Base-by-base conservation (phyloP, 2,329 filamentous ascomycete genomes). In the Exophiala dermatitidis region DNA sequence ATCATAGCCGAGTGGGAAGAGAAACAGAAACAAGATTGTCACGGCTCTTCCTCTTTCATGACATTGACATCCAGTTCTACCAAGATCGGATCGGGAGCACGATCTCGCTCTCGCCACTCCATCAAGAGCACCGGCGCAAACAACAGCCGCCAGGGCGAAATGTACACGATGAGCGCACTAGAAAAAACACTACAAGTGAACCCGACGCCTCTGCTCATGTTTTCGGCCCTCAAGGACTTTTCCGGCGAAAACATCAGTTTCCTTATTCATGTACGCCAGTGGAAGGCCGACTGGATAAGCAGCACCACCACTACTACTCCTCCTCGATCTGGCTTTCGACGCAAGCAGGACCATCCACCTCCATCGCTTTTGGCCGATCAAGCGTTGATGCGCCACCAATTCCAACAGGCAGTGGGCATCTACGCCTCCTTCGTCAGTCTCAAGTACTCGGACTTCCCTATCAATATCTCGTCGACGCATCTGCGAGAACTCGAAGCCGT, bases 211-310 rank as follows among this genome's bases (percentile, higher is more conserved):
- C 73, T 87, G 0, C 79, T 83, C 52, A 69, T 80, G 48, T 87
- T 84, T 64, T 83, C 84, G 0, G 82, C 83, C 0, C 72, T 79
- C 1, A 75, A 77, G 34, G 84, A 86, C 60, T 86, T 86, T 63
- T 85, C 83, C 0, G 83, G 82, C 9, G 84, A 87, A 65, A 87
- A 87, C 63, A 82, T 86, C 59, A 77, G 82, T 44, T 86, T 86
- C 65, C 68, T 86, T 3, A 78, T 75, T 5, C 71, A 74, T 38
- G 76, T 85, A 5, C 71, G 74, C 2, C 73, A 76, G 53, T 85
- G 80, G 79, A 82, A 79, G 64, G 62, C 65, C 45, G 52, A 61
- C 44, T 72, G 69, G 66, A 47, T 54, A 19, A 19, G 19, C 19
- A 19, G 19, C 19, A 19, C 19, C 19, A 19, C 19, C 19, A 19